These are phyloP conservation scores for Halenospora varia DNA, from an alignment of 495 filamentous ascomycete species.

Conservation along the genomic window DNA sequence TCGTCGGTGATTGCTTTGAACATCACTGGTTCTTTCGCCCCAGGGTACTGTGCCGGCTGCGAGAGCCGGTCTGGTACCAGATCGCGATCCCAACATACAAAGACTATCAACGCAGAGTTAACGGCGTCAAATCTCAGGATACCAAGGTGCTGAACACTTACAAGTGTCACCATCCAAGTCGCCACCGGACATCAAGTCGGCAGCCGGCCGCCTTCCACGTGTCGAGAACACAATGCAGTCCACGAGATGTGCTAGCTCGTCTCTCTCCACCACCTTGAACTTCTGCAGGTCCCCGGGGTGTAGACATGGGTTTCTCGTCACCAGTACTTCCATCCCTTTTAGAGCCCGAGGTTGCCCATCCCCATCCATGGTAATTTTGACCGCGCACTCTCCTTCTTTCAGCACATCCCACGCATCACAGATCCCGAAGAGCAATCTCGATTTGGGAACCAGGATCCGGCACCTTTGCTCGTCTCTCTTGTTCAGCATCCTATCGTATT, in stretches of 20 bases:
- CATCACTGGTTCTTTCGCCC: slow-evolving; percentile 36
- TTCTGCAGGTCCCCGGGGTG: slow-evolving; percentile 52
- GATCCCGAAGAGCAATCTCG: slow-evolving; percentile 44
- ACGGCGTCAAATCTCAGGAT: not conserved
- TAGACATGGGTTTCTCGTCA: slow-evolving; percentile 48
- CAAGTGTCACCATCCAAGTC: slow-evolving; percentile 50
- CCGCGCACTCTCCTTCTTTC: slow-evolving; percentile 40
- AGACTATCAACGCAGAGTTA: slow-evolving; percentile 29
- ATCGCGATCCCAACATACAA: slow-evolving; percentile 49
- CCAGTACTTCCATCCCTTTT: slow-evolving; percentile 38
- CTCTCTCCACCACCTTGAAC: slow-evolving; percentile 38
- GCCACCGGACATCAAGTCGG: slow-evolving; percentile 51
- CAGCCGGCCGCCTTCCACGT: slow-evolving; percentile 39
- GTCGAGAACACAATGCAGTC: slow-evolving; percentile 52
- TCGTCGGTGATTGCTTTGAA: slow-evolving; percentile 43
- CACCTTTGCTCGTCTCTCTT: slow-evolving; percentile 42
- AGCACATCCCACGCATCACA: slow-evolving; percentile 44
- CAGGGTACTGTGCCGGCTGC: slow-evolving; percentile 43
- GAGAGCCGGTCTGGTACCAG: slow-evolving; percentile 39
- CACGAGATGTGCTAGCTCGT: slow-evolving; percentile 39
- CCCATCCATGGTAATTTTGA: slow-evolving; percentile 39
- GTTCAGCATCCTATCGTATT: slow-evolving; percentile 42
- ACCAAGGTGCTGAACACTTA: slow-evolving; percentile 16
- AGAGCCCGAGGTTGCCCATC: slow-evolving; percentile 38
- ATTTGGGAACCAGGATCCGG: slow-evolving; percentile 41